These are phyloP conservation scores for Ogataea pini DNA, from an alignment of 805 yeast species.

Conservation along the genomic window DNA sequence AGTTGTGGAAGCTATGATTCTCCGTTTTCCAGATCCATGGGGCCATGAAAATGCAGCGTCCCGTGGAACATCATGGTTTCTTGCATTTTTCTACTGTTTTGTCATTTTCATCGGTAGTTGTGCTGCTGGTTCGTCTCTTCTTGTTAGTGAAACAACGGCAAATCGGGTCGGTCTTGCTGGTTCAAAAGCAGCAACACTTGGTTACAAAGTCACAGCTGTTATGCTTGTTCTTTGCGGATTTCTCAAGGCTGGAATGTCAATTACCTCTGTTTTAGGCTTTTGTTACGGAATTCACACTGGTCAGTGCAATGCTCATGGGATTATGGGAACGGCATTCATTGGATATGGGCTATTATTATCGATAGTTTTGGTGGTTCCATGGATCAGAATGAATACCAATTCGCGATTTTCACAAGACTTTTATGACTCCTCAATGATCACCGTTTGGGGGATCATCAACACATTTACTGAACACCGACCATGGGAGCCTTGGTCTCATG, in stretches of 20 bases:
- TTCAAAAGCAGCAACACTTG: conserved; percentile 33
- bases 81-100: conserved; percentile 46
- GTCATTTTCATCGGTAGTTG: conserved; percentile 56
- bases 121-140: conserved; percentile 50
- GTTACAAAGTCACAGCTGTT: conserved; percentile 50
- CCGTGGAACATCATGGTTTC: conserved; percentile 67
- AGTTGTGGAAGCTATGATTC: conserved; percentile 53
- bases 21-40: conserved; percentile 63
- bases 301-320: conserved; percentile 95
- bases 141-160: conserved; percentile 34
- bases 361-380: conserved; percentile 68
- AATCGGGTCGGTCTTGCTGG: conserved; percentile 41
- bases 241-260: conserved; percentile 78
- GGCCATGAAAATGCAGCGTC: conserved; percentile 70
- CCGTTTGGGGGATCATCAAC: conserved; percentile 88
- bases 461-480: conserved; percentile 92
- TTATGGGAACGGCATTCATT: conserved; percentile 91
- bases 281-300: conserved; percentile 85
- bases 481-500: conserved; percentile 93
- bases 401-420: conserved; percentile 72
- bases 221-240: conserved; percentile 61
- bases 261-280: conserved; percentile 82
- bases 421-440: conserved; percentile 78
- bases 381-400: conserved; percentile 57
- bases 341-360: conserved; percentile 73